Conservation (phyloP, 768 basidiomycete genomes). For the Neoboletus brunneissimus region DNA sequence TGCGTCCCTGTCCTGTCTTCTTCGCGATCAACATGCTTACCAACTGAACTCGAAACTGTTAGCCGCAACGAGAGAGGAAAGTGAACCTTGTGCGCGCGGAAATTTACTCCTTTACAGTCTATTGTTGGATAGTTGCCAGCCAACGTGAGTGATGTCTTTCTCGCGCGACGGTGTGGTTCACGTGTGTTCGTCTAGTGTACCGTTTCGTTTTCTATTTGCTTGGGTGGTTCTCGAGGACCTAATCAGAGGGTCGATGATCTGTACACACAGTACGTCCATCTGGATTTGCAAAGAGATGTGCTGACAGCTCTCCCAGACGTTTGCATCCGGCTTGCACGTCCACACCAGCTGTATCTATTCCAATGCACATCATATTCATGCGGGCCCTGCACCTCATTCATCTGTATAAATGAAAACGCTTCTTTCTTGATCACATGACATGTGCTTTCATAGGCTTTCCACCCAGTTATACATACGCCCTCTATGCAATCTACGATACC, state of each 20-base stretch:
- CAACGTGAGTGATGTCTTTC: slow-evolving; percentile 20
- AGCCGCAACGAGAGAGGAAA: slow-evolving; percentile 17
- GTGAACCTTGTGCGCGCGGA: slow-evolving; percentile 6
- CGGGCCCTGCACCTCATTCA: slow-evolving; percentile 17
- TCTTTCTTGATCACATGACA: slow-evolving; percentile 15
- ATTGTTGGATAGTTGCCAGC: slow-evolving; percentile 22
- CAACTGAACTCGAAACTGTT: slow-evolving; percentile 18
- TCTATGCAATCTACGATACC: slow-evolving; percentile 21
- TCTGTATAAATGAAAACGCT: slow-evolving; percentile 15
- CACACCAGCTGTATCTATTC: slow-evolving; percentile 20
- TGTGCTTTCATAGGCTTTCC: not conserved
- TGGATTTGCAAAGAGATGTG: not conserved
- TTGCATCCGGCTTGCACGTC: not conserved
- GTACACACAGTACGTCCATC: slow-evolving; percentile 9
- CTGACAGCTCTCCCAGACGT: slow-evolving; percentile 8
- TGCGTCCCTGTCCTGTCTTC: slow-evolving; percentile 10
- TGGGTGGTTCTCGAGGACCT: slow-evolving; percentile 27
- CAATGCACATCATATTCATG: slow-evolving; percentile 21
- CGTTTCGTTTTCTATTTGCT: slow-evolving; percentile 25
- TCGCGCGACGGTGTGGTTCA: not conserved
- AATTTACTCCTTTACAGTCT: slow-evolving; percentile 11
- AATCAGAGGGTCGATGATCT: slow-evolving; percentile 9
- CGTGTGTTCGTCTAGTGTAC: slow-evolving; percentile 13
- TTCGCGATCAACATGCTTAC: slow-evolving; percentile 21
- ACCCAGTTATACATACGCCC: not conserved